A percentile compares a stretch with the other conserved stretches of the same genome.
Conservation (phyloP, 2,329 filamentous ascomycete genomes). For the Cladosporium halotolerans region DNA sequence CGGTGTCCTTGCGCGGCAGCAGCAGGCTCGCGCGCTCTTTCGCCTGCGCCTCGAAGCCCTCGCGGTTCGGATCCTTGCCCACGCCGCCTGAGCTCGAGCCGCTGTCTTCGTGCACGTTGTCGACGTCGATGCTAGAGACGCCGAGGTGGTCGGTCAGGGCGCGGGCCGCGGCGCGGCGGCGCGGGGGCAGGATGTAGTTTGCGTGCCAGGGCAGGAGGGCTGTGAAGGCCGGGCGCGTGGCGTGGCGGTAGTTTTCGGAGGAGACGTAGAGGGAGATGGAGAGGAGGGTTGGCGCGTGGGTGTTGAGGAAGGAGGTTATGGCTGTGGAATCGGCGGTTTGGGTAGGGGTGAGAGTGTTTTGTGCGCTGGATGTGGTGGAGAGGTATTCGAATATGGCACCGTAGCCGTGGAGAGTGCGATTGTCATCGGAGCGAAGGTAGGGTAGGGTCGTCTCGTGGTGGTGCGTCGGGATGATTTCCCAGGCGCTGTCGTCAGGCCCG, state of each 20-base stretch:
- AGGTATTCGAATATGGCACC: conserved; percentile 46
- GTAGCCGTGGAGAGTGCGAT: conserved; percentile 51
- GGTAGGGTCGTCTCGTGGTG: conserved; percentile 23
- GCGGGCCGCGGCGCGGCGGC: conserved; percentile 64
- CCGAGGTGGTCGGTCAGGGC: conserved; percentile 53
- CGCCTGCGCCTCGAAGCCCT: conserved; percentile 26
- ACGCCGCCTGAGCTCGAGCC: conserved; percentile 25
- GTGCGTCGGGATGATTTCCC: conserved; percentile 62
- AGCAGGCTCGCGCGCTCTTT: conserved; percentile 44
- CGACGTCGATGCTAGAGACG: conserved; percentile 42
- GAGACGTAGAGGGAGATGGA: conserved; percentile 88
- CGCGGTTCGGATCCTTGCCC: conserved; percentile 21
- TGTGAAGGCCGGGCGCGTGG: conserved; percentile 75
- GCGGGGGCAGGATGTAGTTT: conserved; percentile 77
- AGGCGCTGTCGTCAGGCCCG: conserved; percentile 46
- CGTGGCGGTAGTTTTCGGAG: conserved; percentile 73
- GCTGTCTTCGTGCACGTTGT: conserved; percentile 32
- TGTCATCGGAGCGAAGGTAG: conserved; percentile 45
- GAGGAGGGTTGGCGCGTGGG: conserved; percentile 69
- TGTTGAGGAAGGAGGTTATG: conserved; percentile 54
- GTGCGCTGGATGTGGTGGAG: neutral
- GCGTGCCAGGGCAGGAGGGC: conserved; percentile 75
- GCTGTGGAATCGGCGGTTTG: conserved; percentile 38
- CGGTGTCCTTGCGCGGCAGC: conserved; percentile 50
- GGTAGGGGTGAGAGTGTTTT: conserved; percentile 19